Evolutionary conservation across 306 rosid genomes (phyloP), one percentile per base, ranked within the genome.

Genomic region (Quercus alba): DNA sequence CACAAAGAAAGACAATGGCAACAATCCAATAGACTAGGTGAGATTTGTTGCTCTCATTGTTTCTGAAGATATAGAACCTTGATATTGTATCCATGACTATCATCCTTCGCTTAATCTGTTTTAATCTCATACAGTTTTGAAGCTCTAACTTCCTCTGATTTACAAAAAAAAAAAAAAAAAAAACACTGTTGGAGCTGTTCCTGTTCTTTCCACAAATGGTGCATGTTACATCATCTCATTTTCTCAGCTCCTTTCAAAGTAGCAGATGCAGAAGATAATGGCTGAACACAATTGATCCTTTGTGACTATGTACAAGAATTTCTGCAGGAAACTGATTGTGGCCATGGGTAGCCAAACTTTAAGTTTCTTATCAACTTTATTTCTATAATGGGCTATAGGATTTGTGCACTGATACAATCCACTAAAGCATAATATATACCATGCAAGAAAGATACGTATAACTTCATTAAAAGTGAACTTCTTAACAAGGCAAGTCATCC

Each of bases 101-200:
- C 74, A 77, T 79, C 78, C 55, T 64, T 64, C 61, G 73, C 77
- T 41, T 72, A 26, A 38, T 72, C 63, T 54, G 19, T 52, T 49
- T 41, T 28, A 63, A 76, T 89, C 86, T 66, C 84, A 73, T 55
- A 58, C 68, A 63, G 71, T 77, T 55, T 77, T 80, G 72, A 70
- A 63, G 46, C 59, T 56, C 59, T 56, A 57, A 44, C 25, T 52
- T 55, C 41, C 76, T 81, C 75, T 21, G 62, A 14, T 49, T 68
- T 44, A 74, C 56, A 69, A 76, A 68, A 15, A 25, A 20, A 68
- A 14, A n/a, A n/a, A n/a, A n/a, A n/a, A 52, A 7, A 7, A 38
- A 5, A 74, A 55, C 75, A 73, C 21, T n/a, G 52, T 66, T 54
- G 71, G 70, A 38, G 26, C 5, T 12, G 54, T 44, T 25, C 58